These are phyloP conservation scores for Piloderma croceum DNA, from an alignment of 768 basidiomycete species.

Conservation along the genomic window DNA sequence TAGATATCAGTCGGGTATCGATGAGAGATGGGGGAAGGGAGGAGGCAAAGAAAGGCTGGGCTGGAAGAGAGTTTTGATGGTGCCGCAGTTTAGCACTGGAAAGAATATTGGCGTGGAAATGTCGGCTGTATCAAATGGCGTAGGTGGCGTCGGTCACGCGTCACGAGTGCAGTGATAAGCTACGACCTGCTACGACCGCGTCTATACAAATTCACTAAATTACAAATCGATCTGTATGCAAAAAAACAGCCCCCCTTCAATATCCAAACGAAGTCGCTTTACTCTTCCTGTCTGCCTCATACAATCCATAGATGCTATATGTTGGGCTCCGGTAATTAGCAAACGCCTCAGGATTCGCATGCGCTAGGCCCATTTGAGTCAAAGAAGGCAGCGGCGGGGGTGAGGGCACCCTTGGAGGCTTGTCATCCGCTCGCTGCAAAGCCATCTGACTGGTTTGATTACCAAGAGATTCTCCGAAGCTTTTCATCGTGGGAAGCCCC, in stretches of 20 bases:
- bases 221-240: slow-evolving; percentile 1
- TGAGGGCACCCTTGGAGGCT: slow-evolving; percentile 74
- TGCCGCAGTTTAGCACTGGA: too few species aligned
- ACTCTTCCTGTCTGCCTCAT: slow-evolving; percentile 59
- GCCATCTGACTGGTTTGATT: slow-evolving; percentile 20
- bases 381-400: slow-evolving; percentile 70
- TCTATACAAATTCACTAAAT: background rate
- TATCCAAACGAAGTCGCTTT: slow-evolving; percentile 20
- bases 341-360: slow-evolving; percentile 55
- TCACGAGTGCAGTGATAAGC: slow-evolving; percentile 3
- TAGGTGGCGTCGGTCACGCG: slow-evolving; percentile 1
- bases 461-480: slow-evolving; percentile 24
- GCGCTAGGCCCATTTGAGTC: slow-evolving; percentile 71
- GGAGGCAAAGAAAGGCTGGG: background rate
- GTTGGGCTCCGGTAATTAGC: slow-evolving; percentile 72
- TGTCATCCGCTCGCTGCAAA: slow-evolving; percentile 37
- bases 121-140: too few species aligned
- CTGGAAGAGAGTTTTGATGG: background rate
- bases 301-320: slow-evolving; percentile 76
- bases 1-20: background rate
- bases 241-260: background rate
- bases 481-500: slow-evolving; percentile 32
- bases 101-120: too few species aligned
- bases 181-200: background rate
- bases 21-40: background rate